Percentiles rank a stretch among this genome's conserved stretches.
Conservation (phyloP, 192 early-diverging fungal genomes). For the Umbelopsis sp. region DNA sequence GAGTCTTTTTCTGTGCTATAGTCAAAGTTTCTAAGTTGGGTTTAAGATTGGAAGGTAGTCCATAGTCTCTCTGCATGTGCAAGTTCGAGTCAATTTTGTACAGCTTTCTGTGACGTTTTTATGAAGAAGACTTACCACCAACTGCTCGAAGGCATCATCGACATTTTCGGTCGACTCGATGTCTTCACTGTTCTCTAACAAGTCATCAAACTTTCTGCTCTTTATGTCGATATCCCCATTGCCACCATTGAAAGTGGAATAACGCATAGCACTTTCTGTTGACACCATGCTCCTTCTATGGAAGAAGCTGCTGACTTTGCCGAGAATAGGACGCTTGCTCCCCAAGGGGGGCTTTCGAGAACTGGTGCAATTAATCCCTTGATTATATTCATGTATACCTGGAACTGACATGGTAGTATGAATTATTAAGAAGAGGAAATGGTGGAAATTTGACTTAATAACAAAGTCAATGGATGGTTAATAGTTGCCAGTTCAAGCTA, state of each 20-base stretch:
- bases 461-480: background rate
- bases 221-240: background rate
- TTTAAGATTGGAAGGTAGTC: constrained; percentile 18
- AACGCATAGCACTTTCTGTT: constrained; percentile 2
- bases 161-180: constrained; percentile 11
- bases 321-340: constrained; percentile 8
- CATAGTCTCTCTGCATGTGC: constrained; percentile 32
- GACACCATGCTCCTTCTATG: background rate
- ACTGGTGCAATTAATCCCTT: background rate
- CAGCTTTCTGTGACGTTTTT: background rate
- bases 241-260: background rate
- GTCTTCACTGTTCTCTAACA: background rate
- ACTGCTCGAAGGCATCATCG: constrained; percentile 27
- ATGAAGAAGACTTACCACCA: constrained; percentile 23
- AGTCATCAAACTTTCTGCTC: background rate
- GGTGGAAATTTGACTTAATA: background rate
- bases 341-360: background rate
- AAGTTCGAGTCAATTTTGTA: background rate
- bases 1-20: constrained; percentile 22
- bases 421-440: background rate
- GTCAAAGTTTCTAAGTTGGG: constrained; percentile 22
- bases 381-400: background rate
- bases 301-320: constrained; percentile 17
- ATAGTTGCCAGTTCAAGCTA: background rate
- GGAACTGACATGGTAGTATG: background rate